Conservation (phyloP, 176 grass and related monocot genomes). For the Eragrostis nindensis region DNA sequence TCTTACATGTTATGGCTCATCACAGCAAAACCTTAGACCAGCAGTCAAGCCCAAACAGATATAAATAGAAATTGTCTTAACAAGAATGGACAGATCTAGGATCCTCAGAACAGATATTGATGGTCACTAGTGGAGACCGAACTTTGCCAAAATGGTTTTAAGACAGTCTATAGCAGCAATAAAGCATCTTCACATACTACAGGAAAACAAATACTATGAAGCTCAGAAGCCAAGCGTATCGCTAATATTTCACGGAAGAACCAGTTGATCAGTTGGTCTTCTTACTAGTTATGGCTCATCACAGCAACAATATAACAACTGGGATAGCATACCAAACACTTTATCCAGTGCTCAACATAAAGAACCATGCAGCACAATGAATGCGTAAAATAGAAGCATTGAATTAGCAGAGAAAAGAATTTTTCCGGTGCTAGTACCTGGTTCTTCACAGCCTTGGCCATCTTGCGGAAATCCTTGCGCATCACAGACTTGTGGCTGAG, state of each 20-base stretch:
- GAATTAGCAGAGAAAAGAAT: background rate
- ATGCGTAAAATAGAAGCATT: background rate
- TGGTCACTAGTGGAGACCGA: background rate
- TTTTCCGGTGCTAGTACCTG: constrained; percentile 55
- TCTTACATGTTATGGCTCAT: constrained; percentile 81
- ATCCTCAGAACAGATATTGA: background rate
- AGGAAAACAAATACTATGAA: background rate
- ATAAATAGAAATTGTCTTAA: background rate
- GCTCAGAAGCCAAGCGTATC: constrained; percentile 93
- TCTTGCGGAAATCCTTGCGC: constrained; percentile 91
- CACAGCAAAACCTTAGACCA: constrained; percentile 42
- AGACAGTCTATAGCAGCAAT: background rate
- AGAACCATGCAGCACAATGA: background rate
- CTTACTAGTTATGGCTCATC: constrained; percentile 85
- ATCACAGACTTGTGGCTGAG: constrained; percentile 65
- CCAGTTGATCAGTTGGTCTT: constrained; percentile 49
- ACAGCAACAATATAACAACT: constrained; percentile 42
- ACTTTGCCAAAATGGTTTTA: background rate
- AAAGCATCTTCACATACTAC: background rate
- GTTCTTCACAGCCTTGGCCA: constrained; percentile 82
- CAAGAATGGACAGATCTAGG: background rate
- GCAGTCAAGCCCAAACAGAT: background rate
- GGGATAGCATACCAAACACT: background rate
- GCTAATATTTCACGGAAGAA: constrained; percentile 57
- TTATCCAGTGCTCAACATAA: background rate